Percentiles rank a stretch among this genome's conserved stretches.
These are phyloP conservation scores for Aspergillus nidulans DNA, from an alignment of 495 filamentous ascomycete species.

Conservation along the genomic window DNA sequence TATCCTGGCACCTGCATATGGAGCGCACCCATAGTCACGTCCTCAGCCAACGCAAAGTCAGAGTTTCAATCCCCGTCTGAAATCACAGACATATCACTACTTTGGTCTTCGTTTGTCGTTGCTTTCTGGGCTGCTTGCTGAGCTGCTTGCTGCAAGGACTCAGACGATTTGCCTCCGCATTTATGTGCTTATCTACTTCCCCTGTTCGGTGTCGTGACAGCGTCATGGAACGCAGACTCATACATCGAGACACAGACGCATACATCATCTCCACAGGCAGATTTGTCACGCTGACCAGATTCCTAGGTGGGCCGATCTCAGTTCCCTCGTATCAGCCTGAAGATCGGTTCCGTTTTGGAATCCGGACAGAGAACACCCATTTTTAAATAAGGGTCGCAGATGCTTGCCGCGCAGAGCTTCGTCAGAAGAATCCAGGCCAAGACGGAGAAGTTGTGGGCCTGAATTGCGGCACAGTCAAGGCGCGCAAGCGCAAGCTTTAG, in stretches of 20 bases:
- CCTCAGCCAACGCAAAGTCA: background rate
- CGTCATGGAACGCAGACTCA: too few relatives aligned
- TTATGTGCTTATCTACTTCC: background rate
- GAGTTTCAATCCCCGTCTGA: background rate
- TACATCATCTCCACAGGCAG: background rate
- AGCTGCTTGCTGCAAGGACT: conserved; percentile 1
- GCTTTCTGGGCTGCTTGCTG: background rate
- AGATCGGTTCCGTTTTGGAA: background rate
- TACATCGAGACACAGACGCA: background rate
- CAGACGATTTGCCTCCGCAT: background rate
- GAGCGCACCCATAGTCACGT: background rate
- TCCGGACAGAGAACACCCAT: conserved; percentile 1
- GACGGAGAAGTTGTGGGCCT: conserved; percentile 5
- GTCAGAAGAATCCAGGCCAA: conserved; percentile 1
- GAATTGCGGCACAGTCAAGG: conserved; percentile 21
- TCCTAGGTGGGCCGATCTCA: background rate
- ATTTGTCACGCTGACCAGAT: conserved; percentile 7
- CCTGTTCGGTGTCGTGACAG: too few relatives aligned
- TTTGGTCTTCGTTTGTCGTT: background rate
- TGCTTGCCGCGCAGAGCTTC: background rate
- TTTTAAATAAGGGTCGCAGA: background rate
- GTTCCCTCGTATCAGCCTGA: background rate
- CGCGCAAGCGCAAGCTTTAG: conserved; percentile 20
- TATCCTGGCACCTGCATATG: conserved; percentile 1
- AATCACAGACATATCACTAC: background rate